Evolutionary conservation across 2,329 filamentous ascomycete species (phyloP).

Genomic region (Xylariaceae sp.): DNA sequence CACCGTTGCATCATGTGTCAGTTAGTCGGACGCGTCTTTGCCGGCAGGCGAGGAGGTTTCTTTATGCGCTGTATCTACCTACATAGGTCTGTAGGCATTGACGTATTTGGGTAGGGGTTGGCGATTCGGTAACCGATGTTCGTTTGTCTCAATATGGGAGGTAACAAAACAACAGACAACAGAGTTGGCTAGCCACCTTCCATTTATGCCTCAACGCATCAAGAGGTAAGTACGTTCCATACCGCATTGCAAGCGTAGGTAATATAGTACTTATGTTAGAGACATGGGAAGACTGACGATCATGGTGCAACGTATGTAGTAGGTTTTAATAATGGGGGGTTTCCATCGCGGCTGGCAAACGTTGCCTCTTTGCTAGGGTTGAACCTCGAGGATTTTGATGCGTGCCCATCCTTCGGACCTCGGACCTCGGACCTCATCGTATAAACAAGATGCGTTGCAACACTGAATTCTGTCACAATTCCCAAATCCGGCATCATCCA

Average conservation of each 20-base stretch:
- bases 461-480: background rate
- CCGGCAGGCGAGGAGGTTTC: slow-evolving; percentile 20
- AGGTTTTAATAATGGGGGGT: background rate
- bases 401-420: no score
- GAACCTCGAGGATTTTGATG: slow-evolving; percentile 4
- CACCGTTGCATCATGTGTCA: background rate
- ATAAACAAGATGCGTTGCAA: slow-evolving; percentile 1
- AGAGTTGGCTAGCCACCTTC: slow-evolving; percentile 2
- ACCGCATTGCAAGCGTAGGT: background rate
- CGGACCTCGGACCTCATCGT: no score
- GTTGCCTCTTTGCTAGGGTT: background rate
- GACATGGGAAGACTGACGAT: slow-evolving; percentile 1
- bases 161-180: background rate
- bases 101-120: slow-evolving; percentile 12
- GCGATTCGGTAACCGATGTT: slow-evolving; percentile 17
- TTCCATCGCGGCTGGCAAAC: slow-evolving; percentile 18
- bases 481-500: background rate
- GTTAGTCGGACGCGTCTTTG: slow-evolving; percentile 8
- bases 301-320: background rate
- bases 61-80: background rate
- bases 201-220: slow-evolving; percentile 20
- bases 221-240: background rate
- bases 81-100: slow-evolving; percentile 8
- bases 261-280: background rate
- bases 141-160: slow-evolving; percentile 17